These are phyloP conservation scores for Pseudogymnoascus sp. DNA, from an alignment of 2,329 filamentous ascomycete genomes.

Conservation along the genomic window DNA sequence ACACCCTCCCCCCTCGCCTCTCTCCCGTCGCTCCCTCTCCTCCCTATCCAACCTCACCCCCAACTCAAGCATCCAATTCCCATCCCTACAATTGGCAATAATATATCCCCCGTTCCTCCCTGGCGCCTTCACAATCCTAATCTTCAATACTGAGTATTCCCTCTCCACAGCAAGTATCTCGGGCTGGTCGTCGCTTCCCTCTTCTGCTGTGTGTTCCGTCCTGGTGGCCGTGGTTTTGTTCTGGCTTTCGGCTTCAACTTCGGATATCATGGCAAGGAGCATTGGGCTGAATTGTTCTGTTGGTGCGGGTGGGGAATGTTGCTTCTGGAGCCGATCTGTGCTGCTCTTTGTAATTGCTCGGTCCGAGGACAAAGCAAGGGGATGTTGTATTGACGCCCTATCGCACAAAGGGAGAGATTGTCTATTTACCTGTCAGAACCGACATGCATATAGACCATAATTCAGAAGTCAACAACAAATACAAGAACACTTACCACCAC, in stretches of 20 bases:
- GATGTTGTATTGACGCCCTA: background rate
- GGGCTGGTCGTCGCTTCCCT: background rate
- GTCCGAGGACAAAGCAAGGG: background rate
- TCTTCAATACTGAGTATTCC: background rate
- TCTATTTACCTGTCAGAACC: background rate
- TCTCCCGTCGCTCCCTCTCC: background rate
- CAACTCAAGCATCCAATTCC: background rate
- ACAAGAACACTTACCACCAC: background rate
- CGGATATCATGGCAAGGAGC: background rate
- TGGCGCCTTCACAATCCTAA: background rate
- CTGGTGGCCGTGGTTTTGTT: background rate
- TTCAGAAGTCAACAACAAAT: background rate
- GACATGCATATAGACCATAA: background rate
- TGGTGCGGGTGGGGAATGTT: too few relatives aligned
- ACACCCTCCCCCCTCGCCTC: background rate
- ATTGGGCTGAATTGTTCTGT: background rate
- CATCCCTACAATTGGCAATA: background rate
- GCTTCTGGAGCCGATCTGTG: background rate
- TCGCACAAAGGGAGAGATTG: background rate
- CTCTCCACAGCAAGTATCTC: background rate
- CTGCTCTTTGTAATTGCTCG: background rate
- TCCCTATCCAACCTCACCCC: slow-evolving; percentile 2
- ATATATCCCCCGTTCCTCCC: background rate
- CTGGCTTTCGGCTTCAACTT: background rate
- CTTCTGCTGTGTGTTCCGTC: background rate